A percentile compares a stretch with the other conserved stretches of the same genome.
Conservation (phyloP, 2,329 filamentous ascomycete genomes). For the Diaporthe sp. region DNA sequence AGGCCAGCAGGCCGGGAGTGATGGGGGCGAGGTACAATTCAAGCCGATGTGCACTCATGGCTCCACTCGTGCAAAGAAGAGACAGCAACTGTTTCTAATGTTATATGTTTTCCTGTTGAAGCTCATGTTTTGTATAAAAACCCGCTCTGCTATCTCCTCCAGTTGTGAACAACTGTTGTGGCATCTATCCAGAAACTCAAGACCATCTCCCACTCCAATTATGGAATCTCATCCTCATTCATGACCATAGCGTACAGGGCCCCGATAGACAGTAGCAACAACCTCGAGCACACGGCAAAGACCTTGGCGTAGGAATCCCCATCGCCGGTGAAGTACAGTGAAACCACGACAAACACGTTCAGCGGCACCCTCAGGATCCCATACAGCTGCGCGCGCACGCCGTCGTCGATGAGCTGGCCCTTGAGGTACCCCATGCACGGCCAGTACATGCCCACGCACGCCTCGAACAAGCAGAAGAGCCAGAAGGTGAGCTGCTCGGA, state of each 20-base stretch:
- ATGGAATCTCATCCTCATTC: constrained; percentile 44
- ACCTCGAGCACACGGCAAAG: constrained; percentile 50
- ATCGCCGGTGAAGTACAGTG: constrained; percentile 56
- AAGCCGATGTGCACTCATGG: too few species aligned
- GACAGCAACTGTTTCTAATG: too few species aligned
- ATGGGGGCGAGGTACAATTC: too few species aligned
- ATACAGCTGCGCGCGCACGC: constrained; percentile 66
- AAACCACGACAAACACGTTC: constrained; percentile 69
- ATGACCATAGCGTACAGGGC: constrained; percentile 47
- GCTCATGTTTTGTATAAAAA: background rate
- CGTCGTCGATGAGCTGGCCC: constrained; percentile 66
- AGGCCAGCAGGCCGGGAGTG: background rate
- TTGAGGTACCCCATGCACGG: constrained; percentile 68
- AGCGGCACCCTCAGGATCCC: constrained; percentile 68
- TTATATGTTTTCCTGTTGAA: background rate
- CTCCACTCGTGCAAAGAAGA: background rate
- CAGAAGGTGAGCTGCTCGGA: constrained; percentile 62
- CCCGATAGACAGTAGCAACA: constrained; percentile 49
- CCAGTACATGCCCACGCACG: constrained; percentile 69
- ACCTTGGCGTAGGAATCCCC: constrained; percentile 48
- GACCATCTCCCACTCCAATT: background rate
- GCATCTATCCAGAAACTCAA: background rate
- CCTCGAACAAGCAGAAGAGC: constrained; percentile 69
- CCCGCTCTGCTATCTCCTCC: background rate
- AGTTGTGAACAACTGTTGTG: too few species aligned